Conservation (phyloP, 208 protist species). For the Acanthamoeba triangularis region DNA sequence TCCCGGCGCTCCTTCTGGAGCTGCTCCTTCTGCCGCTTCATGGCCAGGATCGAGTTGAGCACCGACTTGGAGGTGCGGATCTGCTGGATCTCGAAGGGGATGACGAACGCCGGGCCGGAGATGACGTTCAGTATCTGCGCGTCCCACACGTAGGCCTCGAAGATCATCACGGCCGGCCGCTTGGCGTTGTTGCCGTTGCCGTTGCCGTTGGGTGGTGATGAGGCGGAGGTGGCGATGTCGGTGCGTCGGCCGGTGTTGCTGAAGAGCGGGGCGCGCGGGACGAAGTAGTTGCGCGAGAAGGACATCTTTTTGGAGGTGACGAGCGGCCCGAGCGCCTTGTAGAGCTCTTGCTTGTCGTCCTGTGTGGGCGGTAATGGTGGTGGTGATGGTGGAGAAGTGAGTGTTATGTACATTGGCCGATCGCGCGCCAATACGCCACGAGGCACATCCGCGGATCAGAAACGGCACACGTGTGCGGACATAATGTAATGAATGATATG, state of each 20-base stretch:
- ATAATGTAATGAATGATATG: neutral
- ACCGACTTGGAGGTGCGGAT: conserved; percentile 44
- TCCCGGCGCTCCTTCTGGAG: conserved; percentile 10
- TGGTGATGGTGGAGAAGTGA: no score
- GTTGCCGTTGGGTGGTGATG: neutral
- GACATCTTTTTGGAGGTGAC: conserved; percentile 69
- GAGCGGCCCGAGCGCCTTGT: conserved; percentile 10
- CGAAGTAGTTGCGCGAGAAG: conserved; percentile 36
- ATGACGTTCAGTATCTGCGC: conserved; percentile 30
- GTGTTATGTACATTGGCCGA: no score
- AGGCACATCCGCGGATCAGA: no score
- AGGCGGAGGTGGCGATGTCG: neutral
- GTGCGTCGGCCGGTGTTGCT: conserved; percentile 5
- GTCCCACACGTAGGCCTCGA: conserved; percentile 74
- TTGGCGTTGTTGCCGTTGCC: no score
- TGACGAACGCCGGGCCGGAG: neutral
- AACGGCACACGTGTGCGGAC: no score
- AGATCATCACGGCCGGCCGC: conserved; percentile 7
- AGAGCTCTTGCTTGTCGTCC: conserved; percentile 9
- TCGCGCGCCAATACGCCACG: no score
- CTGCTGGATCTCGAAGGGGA: conserved; percentile 67
- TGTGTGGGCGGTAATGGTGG: no score
- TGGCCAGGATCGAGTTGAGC: conserved; percentile 28
- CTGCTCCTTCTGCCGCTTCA: conserved; percentile 69
- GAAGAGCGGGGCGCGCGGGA: neutral